Evolutionary conservation across 2,329 filamentous ascomycete genomes (phyloP), one percentile per base, ranked within the genome.

Genomic region (Graphilbum fragrans): DNA sequence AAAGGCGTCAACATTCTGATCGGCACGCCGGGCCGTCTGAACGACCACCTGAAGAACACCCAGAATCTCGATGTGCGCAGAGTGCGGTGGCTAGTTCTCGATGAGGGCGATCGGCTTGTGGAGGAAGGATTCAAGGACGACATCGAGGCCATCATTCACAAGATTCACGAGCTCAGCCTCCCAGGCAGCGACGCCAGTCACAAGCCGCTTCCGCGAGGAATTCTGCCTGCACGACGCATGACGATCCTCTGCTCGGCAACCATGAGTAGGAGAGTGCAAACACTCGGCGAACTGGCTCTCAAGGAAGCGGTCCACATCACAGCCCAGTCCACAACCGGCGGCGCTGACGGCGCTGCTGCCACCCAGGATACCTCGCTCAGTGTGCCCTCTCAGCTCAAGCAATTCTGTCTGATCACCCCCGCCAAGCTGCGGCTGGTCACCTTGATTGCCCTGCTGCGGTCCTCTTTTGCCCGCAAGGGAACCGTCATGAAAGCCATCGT

Each of bases 51-150:
- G 37, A 82, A 93, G 51, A 86, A 95, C 55, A 98, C 92, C 1
- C 79, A 94, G 59, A 86, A 81, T 0, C 67, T 98, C 40, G 85
- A 92, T 49, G 78, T 96, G 33, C 84, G 83, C 53, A 88, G 82
- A 19, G 90, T 95, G 5, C 73, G 90, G 45, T 98, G 92, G 92
- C 65, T 98, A 20, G 80, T 98, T 2, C 71, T 98, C 6, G 92
- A 98, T 53, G 92, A 98, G 61, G 92, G 92, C 23, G 92, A 98
- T 68, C 76, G 92, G n/a, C 67, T 98, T 57, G 95, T 98, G 90
- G 92, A 98, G 56, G 72, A 96, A 54, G 92, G 92, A 0, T 98
- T 98, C 51, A 92, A 96, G 60, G 80, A 95, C 41, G 90, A 96
- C 54, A 76, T 98, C 45, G 83, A 85, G 55, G 83, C 81, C 46